These are phyloP conservation scores for Desmodesmus armatus DNA, from an alignment of 139 green algal species.

Conservation along the genomic window DNA sequence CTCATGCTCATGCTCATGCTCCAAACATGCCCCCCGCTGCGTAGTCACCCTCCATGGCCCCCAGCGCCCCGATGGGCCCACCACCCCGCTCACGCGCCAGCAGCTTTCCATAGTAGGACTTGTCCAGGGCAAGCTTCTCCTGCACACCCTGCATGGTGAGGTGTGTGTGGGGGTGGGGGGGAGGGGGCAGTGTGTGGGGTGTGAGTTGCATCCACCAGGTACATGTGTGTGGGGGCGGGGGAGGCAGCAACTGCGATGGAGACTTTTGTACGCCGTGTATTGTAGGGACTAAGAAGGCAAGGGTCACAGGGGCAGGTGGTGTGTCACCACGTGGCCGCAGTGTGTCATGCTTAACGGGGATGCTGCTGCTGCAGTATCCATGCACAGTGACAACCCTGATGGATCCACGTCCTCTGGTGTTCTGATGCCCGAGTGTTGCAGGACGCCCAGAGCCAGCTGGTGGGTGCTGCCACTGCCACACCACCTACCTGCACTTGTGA, in stretches of 20 bases:
- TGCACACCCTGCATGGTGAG: conserved; percentile 4
- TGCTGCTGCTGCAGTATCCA: not conserved
- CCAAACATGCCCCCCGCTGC: conserved; percentile 18
- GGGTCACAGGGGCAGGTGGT: not conserved
- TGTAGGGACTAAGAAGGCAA: not conserved
- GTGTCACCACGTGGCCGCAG: not conserved
- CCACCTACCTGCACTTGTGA: conserved; percentile 51
- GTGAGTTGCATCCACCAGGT: not conserved
- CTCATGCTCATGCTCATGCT: not conserved
- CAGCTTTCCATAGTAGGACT: conserved; percentile 30
- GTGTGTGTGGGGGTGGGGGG: too few relatives aligned
- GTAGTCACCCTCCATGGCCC: not conserved
- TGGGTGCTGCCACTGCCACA: not conserved
- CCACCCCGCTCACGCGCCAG: conserved; percentile 23
- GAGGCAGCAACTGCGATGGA: not conserved
- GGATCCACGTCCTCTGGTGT: too few relatives aligned
- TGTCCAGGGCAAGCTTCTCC: conserved; percentile 23
- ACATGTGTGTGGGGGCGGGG: not conserved
- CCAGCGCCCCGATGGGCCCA: conserved; percentile 2
- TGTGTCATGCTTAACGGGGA: not conserved
- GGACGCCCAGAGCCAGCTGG: not conserved
- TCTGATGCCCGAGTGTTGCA: too few relatives aligned
- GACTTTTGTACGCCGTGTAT: not conserved
- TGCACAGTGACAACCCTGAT: not conserved
- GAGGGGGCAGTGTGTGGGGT: not conserved